Base-by-base conservation (phyloP, 768 basidiomycete genomes). In the Xanthoconium purpureum region DNA sequence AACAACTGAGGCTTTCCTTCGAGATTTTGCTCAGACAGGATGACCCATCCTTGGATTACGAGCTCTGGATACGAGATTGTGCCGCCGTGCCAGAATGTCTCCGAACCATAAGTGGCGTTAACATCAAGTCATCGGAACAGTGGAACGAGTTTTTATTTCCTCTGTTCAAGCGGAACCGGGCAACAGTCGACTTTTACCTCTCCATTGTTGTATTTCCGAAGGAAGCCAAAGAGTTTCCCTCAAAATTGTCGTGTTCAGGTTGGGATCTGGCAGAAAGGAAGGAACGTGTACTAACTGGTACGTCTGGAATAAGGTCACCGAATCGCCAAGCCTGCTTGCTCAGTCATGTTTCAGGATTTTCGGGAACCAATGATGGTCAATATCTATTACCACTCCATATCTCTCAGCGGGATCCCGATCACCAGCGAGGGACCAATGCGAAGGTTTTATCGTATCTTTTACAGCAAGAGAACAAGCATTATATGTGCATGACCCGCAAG, bases 211-310 rank as follows among this genome's bases (percentile, higher is more conserved):
- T 77, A 8, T 77, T 77, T 35, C 74, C 76, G 0, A 74, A 58
- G 24, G 64, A 73, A 38, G 73, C 73, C 0, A 73, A 73, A 38
- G 75, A 69, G 32, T 77, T 75, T 44, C 69, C 66, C 0, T 57
- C 46, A 0, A 77, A 73, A 36, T 55, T 76, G 15, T 59, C 71
- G 2, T 71, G 72, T 20, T 71, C 71, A 1, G 71, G 66, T 3
- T 76, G 75, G 75, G 76, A 76, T 56, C 58, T 76, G 24, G 75
- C 74, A 4, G 56, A 66, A n/a, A 68, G 59, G 48, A 58, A 50
- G 11, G 39, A 17, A 0, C 56, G 57, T 11, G 7, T 64, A 1
- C 5, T 42, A 9, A 40, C 30, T 15, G 50, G 32, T 24, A 5
- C 28, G 40, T 24, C 24, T 2, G 24, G 24, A 24, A 24, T 24